phyloP scores from a whole-genome alignment of 768 basidiomycete species.

The Myochromella boudieri region DNA sequence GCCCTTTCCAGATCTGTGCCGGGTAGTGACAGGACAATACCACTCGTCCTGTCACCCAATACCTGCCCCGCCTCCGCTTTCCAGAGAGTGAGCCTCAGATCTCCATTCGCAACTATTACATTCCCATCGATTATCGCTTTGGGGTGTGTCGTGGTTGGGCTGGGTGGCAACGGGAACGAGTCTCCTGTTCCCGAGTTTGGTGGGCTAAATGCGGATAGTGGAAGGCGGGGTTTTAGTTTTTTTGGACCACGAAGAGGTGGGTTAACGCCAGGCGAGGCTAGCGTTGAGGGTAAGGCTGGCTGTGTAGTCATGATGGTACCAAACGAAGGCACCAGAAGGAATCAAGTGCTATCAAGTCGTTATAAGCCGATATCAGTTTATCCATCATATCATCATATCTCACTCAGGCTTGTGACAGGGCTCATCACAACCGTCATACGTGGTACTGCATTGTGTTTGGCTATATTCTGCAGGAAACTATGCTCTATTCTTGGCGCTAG shows the following conservation, averaged over 20 bases:
- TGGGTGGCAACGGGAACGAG: slow-evolving; percentile 65
- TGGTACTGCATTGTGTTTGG: too few species aligned
- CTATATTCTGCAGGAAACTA: too few species aligned
- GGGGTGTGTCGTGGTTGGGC: slow-evolving; percentile 68
- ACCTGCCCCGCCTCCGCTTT: slow-evolving; percentile 47
- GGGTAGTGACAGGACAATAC: slow-evolving; percentile 57
- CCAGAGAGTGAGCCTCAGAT: slow-evolving; percentile 48
- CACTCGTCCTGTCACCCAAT: slow-evolving; percentile 45
- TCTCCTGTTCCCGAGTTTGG: slow-evolving; percentile 69
- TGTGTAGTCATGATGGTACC: slow-evolving; percentile 5
- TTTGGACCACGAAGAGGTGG: slow-evolving; percentile 61
- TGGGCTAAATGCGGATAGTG: slow-evolving; percentile 72
- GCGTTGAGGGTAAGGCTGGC: slow-evolving; percentile 20
- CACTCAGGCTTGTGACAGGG: too few species aligned
- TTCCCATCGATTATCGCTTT: slow-evolving; percentile 66
- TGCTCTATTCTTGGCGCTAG: too few species aligned
- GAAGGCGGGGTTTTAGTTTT: slow-evolving; percentile 69
- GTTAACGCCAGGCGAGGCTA: slow-evolving; percentile 42
- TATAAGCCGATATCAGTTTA: too few species aligned
- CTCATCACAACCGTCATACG: too few species aligned
- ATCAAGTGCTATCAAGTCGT: too few species aligned
- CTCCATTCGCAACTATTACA: slow-evolving; percentile 44
- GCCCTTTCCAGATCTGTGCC: slow-evolving; percentile 41
- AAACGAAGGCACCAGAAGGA: not conserved
- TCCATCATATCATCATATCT: too few species aligned